Base-by-base conservation (phyloP, 805 yeast species). In the Yarrowia sp. region DNA sequence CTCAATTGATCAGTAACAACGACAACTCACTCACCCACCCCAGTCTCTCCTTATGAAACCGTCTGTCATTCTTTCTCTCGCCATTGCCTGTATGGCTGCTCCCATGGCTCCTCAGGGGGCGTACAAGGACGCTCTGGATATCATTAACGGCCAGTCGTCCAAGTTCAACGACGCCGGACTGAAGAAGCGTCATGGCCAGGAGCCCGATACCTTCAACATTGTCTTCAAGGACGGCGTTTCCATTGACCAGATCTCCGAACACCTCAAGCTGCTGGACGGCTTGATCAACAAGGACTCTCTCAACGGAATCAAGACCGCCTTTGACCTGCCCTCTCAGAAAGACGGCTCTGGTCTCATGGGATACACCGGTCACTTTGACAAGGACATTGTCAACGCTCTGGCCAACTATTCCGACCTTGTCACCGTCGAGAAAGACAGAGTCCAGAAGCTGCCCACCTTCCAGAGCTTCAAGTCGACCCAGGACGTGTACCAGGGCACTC, bases 201-300 rank as follows among this genome's bases (percentile, higher is more conserved):
- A 56, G n/a, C 63, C 63, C 42, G 63, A 56, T 14, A 5, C 38
- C 38, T 56, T 56, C 63, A 56, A 56, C 63, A 42, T 56, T 26
- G 38, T 56, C 22, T 56, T 56, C 63, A 56, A 56, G 46, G 63
- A 56, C 22, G 63, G 63, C 35, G 63, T 56, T 16, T 56, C 63
- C 38, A 56, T 56, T 8, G 63, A 56, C 63, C 48, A 56, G 48
- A 56, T 56, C 14, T 9, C 22, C 9, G 63, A 41, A 3, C 63
- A 56, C n/a, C 63, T 56, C 63, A 56, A 56, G 48, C 48, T 26
- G 63, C 63, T 56, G 63, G 63, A 56, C 48, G 63, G 63, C 48
- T 8, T 56, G 48, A 56, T 56, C 32, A 42, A 41, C 48, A 41
- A 41, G 48, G 63, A 56, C 48, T 56, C 63, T 8, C 63, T 56